Evolutionary conservation across 2,329 filamentous ascomycete genomes (phyloP).

Genomic region (Fusarium ambrosium): DNA sequence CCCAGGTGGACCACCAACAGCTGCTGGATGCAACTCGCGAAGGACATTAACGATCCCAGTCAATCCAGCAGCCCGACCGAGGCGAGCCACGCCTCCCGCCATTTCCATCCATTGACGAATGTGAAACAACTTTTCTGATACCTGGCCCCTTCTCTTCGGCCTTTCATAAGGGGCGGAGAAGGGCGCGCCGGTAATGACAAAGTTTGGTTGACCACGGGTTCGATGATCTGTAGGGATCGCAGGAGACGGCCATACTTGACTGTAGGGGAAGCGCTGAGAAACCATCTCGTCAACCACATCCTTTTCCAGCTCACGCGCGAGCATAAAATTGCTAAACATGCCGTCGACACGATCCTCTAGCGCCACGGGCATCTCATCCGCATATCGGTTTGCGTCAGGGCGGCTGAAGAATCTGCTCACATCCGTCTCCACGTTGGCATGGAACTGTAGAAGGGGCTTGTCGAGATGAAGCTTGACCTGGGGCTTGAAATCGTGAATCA

Average conservation of each 20-base stretch:
- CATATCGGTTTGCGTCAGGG: slow-evolving; percentile 56
- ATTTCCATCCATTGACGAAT: slow-evolving; percentile 84
- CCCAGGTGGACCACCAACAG: slow-evolving; percentile 48
- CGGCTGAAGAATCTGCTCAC: slow-evolving; percentile 37
- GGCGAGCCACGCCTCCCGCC: slow-evolving; percentile 50
- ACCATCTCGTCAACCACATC: slow-evolving; percentile 52
- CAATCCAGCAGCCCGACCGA: slow-evolving; percentile 47
- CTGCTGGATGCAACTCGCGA: slow-evolving; percentile 28
- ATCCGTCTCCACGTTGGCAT: slow-evolving; percentile 42
- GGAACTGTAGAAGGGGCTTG: slow-evolving; percentile 76
- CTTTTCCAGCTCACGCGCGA: slow-evolving; percentile 66
- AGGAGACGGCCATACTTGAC: slow-evolving; percentile 81
- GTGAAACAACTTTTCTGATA: slow-evolving; percentile 79
- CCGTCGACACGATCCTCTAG: slow-evolving; percentile 60
- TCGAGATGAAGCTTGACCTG: slow-evolving; percentile 79
- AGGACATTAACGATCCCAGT: slow-evolving; percentile 36
- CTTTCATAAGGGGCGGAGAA: slow-evolving; percentile 48
- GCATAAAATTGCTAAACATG: slow-evolving; percentile 76
- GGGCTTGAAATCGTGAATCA: slow-evolving; percentile 81
- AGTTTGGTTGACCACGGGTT: slow-evolving; percentile 52
- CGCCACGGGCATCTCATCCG: slow-evolving; percentile 66
- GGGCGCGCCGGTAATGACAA: slow-evolving; percentile 39
- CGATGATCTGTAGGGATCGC: slow-evolving; percentile 75
- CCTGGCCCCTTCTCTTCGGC: slow-evolving; percentile 67
- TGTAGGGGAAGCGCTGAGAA: slow-evolving; percentile 57